Percentiles rank a stretch among this genome's conserved stretches.
These are phyloP conservation scores for Phytophthora boehmeriae DNA, from an alignment of 352 stramenopile species.

Conservation along the genomic window DNA sequence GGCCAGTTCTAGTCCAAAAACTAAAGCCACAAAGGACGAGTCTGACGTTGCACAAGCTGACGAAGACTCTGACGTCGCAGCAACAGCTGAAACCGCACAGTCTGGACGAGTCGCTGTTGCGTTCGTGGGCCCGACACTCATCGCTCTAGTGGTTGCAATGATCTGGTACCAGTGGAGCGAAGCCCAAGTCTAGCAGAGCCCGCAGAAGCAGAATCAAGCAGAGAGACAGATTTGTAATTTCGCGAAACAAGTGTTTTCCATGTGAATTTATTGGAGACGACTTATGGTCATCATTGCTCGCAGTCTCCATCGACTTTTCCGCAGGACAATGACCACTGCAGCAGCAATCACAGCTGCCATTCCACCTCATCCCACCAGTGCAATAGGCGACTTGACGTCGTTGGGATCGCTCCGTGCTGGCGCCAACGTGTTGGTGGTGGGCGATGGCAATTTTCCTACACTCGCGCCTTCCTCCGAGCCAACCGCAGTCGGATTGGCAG, in stretches of 20 bases:
- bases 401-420: slow-evolving; percentile 41
- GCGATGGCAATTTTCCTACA: slow-evolving; percentile 87
- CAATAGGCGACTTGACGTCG: slow-evolving; percentile 59
- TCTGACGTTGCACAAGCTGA: background rate
- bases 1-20: slow-evolving; percentile 4
- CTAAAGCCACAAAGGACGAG: slow-evolving; percentile 7
- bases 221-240: too few species aligned
- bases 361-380: background rate
- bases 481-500: slow-evolving; percentile 34
- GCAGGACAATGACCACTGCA: slow-evolving; percentile 6
- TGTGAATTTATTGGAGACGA: too few species aligned
- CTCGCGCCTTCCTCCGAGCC: slow-evolving; percentile 67
- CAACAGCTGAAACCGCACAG: slow-evolving; percentile 16
- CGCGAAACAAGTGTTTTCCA: too few species aligned
- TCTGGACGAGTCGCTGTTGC: slow-evolving; percentile 40
- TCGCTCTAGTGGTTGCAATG: slow-evolving; percentile 50
- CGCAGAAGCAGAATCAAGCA: too few species aligned
- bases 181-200: slow-evolving; percentile 17
- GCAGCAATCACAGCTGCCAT: background rate
- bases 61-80: slow-evolving; percentile 3
- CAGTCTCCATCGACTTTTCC: slow-evolving; percentile 8
- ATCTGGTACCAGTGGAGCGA: slow-evolving; percentile 52
- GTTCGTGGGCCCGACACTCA: slow-evolving; percentile 55
- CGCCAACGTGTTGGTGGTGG: slow-evolving; percentile 68
- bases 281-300: background rate